Conservation (phyloP, 2,329 filamentous ascomycete genomes). For the Stylonectria norvegica region DNA sequence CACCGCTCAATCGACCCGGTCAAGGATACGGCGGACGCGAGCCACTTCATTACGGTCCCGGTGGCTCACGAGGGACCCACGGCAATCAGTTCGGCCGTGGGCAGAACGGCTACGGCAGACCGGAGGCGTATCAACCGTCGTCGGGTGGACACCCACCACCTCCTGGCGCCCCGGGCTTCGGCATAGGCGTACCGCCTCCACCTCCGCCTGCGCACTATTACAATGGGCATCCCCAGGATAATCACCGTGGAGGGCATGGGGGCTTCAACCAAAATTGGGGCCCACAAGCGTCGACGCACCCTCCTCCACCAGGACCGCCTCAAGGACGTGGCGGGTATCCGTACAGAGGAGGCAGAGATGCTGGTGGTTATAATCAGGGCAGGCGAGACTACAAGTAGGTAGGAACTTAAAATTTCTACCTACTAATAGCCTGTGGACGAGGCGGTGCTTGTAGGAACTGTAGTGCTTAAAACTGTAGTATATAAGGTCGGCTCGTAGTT, state of each 20-base stretch:
- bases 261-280: conserved; percentile 20
- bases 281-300: conserved; percentile 13
- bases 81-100: conserved; percentile 17
- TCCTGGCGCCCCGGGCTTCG: conserved; percentile 32
- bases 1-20: conserved; percentile 24
- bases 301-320: conserved; percentile 13
- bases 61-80: conserved; percentile 13
- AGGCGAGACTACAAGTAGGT: conserved; percentile 23
- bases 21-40: conserved; percentile 11
- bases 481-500: too few relatives aligned
- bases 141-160: conserved; percentile 27
- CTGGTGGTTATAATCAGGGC: conserved; percentile 19
- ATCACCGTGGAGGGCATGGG: conserved; percentile 15
- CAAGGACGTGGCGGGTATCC: conserved; percentile 19
- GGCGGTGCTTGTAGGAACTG: too few relatives aligned
- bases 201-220: conserved; percentile 27
- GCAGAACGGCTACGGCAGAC: conserved; percentile 21
- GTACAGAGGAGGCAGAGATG: conserved; percentile 16
- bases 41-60: conserved; percentile 27
- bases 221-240: conserved; percentile 16
- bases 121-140: conserved; percentile 13
- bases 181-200: conserved; percentile 33
- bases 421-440: too few relatives aligned
- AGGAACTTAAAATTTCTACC: too few relatives aligned
- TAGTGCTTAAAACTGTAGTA: too few relatives aligned